Evolutionary conservation across 73 alveolate species (phyloP), one percentile per base, ranked within the genome.

Genomic region (Urostyla sp.): DNA sequence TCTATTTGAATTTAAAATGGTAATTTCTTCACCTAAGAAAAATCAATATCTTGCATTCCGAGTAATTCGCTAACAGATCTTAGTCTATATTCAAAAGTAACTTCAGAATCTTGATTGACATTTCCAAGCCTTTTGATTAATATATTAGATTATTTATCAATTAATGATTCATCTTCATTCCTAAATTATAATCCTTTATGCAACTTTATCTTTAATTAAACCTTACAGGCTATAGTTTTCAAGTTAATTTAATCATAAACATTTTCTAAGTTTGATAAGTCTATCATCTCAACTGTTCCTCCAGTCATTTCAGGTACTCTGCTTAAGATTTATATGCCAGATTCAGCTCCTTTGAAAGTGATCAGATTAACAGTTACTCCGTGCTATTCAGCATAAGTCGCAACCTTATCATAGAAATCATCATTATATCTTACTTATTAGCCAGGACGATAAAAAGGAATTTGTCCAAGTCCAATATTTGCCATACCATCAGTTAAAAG

Each of bases 41-140:
- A 53, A 66, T 90, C 86, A 16, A 90, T 50, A 16, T 60, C 91
- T 27, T 56, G 69, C 75, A 87, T 51, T 23, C 48, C 51, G 38
- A 63, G 35, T 20, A 91, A 76, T n/a, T 88, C 94, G 28, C 78
- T 73, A 2, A 75, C 51, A 34, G 55, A 36, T 67, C 77, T 93
- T 38, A 88, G 37, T 72, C 72, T 58, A 85, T 87, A 95, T 66
- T 93, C 97, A 80, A 95, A 95, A 23, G 97, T 89, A n/a, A 87
- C 80, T 20, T 74, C 88, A 43, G 96, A 73, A 40, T 89, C 90
- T 26, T 67, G 87, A 32, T 87, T 93, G 18, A 89, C 91, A 81
- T 95, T 95, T 5, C 99, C 98, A 23, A 95, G 63, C 15, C 51
- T 31, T 60, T 61, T 94, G 43, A 52, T 63, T 21, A 86, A 54